Evolutionary conservation across 345 rosid species (phyloP), one percentile per base, ranked within the genome.

Genomic region (Abelmoschus esculentus): DNA sequence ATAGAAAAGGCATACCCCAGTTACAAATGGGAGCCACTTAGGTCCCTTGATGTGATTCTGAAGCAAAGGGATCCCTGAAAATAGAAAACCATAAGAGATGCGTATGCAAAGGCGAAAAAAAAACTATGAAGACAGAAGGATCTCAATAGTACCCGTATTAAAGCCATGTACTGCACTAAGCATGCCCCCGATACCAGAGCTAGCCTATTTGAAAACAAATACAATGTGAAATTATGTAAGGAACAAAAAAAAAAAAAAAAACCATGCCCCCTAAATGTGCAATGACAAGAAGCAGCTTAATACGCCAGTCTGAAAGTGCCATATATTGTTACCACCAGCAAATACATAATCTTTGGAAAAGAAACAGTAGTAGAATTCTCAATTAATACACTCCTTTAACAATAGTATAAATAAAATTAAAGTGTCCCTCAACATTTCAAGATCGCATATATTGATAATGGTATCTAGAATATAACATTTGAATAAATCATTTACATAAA

Each of bases 101-200:
- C 34, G 42, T 69, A 38, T 57, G 7, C 55, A 71, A 26, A 61
- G 34, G 14, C 36, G n/a, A 0, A 55, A 11, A 49, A n/a, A 49
- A 11, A 49, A 71, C 14, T 53, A 5, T 32, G 28, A 38, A 68
- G n/a, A 3, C 61, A 7, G 53, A 70, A 70, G 46, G 71, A 70
- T 67, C 53, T 66, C 7, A 66, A 72, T 26, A 13, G 53, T 79
- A 89, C 96, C 89, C 59, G 96, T 86, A 70, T 91, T 91, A 73
- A 91, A 79, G 75, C 89, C 89, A 79, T 91, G 85, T 70, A 90
- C 86, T 26, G 92, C 93, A 81, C 96, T 86, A 75, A 90, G 98
- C 90, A 95, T 74, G 66, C 85, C 93, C 79, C 96, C 96, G 72
- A 91, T 74, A 56, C 96, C 97, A 47, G 93, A 82, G 60, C 97